These are phyloP conservation scores for Chytriomyces sp. DNA, from an alignment of 192 early-diverging fungal species.

Conservation along the genomic window DNA sequence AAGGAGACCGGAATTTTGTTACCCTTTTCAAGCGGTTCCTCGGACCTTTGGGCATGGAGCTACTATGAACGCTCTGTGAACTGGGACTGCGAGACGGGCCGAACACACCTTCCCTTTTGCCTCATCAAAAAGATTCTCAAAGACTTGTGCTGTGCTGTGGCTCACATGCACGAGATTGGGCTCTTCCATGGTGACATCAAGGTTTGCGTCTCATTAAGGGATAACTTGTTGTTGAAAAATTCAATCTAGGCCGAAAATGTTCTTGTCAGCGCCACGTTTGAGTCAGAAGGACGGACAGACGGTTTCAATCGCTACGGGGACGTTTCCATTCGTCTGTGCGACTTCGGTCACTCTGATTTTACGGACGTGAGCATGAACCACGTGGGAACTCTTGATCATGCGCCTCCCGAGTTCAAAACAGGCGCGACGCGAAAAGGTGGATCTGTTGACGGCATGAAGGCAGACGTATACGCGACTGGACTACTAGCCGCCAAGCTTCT, in stretches of 20 bases:
- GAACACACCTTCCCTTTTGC: background rate
- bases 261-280: background rate
- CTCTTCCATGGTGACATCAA: slow-evolving; percentile 16
- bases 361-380: background rate
- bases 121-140: slow-evolving; percentile 5
- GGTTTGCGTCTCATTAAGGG: background rate
- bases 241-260: slow-evolving; percentile 1
- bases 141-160: background rate
- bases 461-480: slow-evolving; percentile 15
- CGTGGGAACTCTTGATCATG: slow-evolving; percentile 9
- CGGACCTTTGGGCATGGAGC: slow-evolving; percentile 1
- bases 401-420: background rate
- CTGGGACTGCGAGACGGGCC: background rate
- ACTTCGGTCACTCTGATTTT: slow-evolving; percentile 10
- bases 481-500: background rate
- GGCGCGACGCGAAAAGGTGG: background rate
- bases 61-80: background rate
- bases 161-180: slow-evolving; percentile 4
- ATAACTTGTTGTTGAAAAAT: background rate
- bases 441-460: slow-evolving; percentile 7
- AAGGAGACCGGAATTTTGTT: background rate
- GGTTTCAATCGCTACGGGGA: background rate
- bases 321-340: background rate
- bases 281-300: background rate
- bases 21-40: background rate